Evolutionary conservation across 257 asterid species (phyloP).

Genomic region (Plantago major): DNA sequence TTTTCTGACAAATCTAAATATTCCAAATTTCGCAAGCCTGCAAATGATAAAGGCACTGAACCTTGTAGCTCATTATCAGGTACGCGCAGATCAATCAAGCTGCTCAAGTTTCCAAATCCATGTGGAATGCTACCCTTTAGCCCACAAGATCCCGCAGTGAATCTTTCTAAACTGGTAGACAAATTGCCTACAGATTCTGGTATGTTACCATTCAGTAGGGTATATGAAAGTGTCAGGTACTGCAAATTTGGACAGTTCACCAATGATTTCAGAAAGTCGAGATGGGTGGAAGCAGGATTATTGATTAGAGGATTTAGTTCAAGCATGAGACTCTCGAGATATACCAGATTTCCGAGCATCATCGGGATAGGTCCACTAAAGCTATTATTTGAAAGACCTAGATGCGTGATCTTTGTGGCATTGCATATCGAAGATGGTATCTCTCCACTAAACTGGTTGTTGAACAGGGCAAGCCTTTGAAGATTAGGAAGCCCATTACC

Average conservation of each 20-base stretch:
- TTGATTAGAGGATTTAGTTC: conserved; percentile 19
- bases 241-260: conserved; percentile 26
- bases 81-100: conserved; percentile 22
- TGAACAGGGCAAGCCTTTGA: conserved; percentile 27
- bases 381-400: conserved; percentile 33
- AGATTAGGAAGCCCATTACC: conserved; percentile 42
- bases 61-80: conserved; percentile 23
- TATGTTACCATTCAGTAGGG: conserved; percentile 31
- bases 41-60: conserved; percentile 23
- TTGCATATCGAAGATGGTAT: conserved; percentile 36
- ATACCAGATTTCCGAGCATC: conserved; percentile 32
- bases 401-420: conserved; percentile 26
- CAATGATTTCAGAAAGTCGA: conserved; percentile 31
- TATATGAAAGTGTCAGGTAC: conserved; percentile 22
- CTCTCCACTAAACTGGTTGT: conserved; percentile 36
- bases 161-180: conserved; percentile 25
- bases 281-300: conserved; percentile 20
- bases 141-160: conserved; percentile 19
- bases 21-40: conserved; percentile 26
- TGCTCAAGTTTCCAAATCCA: conserved; percentile 32
- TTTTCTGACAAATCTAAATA: conserved; percentile 26
- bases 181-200: conserved; percentile 27
- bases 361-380: conserved; percentile 29
- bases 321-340: conserved; percentile 26
- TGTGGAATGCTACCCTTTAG: conserved; percentile 29